Evolutionary conservation across 2,329 filamentous ascomycete genomes (phyloP).

Genomic region (Cryphonectria parasitica): DNA sequence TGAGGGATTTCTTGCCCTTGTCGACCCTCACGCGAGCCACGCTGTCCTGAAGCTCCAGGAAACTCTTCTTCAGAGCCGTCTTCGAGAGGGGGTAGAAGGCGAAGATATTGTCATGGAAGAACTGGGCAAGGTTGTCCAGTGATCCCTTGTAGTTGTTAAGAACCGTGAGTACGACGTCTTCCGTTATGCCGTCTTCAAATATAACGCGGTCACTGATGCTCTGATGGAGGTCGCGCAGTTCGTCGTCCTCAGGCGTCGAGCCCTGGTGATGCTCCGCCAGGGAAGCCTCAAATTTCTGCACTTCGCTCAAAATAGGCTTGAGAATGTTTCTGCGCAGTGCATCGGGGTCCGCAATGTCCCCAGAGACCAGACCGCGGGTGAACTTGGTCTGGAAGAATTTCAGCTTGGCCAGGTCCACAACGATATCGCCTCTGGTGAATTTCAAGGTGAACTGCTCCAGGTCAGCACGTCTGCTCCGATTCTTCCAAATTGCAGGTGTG

Average conservation of each 20-base stretch:
- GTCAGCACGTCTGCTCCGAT: conserved; percentile 33
- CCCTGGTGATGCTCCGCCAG: not conserved
- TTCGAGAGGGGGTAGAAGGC: conserved; percentile 23
- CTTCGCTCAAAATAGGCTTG: conserved; percentile 31
- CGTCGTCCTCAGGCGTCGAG: not conserved
- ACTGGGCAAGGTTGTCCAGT: conserved; percentile 28
- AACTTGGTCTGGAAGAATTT: conserved; percentile 66
- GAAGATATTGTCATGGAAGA: conserved; percentile 23
- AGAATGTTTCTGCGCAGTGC: conserved; percentile 23
- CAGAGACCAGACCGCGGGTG: conserved; percentile 21
- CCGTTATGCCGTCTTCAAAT: not conserved
- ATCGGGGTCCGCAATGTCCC: conserved; percentile 13
- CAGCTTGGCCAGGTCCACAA: conserved; percentile 80
- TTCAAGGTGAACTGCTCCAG: conserved; percentile 72
- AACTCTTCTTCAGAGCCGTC: conserved; percentile 16
- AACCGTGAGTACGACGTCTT: conserved; percentile 25
- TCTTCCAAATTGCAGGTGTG: not conserved
- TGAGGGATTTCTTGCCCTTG: not conserved
- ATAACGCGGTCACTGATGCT: not conserved
- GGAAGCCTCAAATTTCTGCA: conserved; percentile 24
- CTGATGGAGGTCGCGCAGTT: not conserved
- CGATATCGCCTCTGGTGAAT: conserved; percentile 89
- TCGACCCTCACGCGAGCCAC: conserved; percentile 15
- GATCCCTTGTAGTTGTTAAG: conserved; percentile 26
- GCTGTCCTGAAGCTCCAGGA: conserved; percentile 11